Percentiles rank a stretch among this genome's conserved stretches.
Evolutionary conservation across 164 flowering plant species (phyloP).

Genomic region (Kalanchoe fedtschenkoi): DNA sequence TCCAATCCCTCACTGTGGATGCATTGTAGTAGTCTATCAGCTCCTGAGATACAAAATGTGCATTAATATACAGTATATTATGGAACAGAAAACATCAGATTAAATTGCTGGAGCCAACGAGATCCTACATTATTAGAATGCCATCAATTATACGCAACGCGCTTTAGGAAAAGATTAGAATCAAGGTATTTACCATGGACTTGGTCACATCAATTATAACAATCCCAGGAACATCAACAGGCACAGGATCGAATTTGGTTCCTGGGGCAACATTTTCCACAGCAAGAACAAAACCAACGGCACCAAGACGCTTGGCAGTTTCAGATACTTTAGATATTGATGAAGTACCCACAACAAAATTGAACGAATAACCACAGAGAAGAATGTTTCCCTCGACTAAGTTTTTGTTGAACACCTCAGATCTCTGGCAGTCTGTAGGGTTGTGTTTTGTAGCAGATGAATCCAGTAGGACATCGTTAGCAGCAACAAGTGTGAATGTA

Average conservation of each 20-base stretch:
- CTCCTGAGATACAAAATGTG: conserved; percentile 35
- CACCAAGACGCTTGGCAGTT: conserved; percentile 89
- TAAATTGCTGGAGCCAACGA: neutral
- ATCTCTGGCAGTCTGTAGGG: conserved; percentile 86
- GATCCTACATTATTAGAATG: neutral
- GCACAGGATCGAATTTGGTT: conserved; percentile 90
- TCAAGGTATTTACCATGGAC: conserved; percentile 47
- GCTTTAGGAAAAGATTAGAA: neutral
- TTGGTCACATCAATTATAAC: conserved; percentile 65
- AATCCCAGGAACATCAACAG: conserved; percentile 79
- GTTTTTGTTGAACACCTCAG: conserved; percentile 72
- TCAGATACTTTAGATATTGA: conserved; percentile 78
- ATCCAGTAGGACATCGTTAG: conserved; percentile 79
- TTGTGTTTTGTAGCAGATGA: conserved; percentile 60
- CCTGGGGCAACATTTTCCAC: conserved; percentile 89
- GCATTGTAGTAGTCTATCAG: conserved; percentile 78
- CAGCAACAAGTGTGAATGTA: conserved; percentile 74
- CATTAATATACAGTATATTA: neutral
- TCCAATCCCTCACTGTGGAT: conserved; percentile 85
- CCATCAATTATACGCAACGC: neutral
- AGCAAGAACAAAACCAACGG: conserved; percentile 88
- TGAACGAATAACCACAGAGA: conserved; percentile 95
- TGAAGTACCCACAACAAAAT: conserved; percentile 78
- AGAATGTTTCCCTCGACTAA: conserved; percentile 84
- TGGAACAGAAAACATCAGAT: neutral